phyloP scores from a whole-genome alignment of 345 rosid genomes.

The Pseudoturritis turrita region DNA sequence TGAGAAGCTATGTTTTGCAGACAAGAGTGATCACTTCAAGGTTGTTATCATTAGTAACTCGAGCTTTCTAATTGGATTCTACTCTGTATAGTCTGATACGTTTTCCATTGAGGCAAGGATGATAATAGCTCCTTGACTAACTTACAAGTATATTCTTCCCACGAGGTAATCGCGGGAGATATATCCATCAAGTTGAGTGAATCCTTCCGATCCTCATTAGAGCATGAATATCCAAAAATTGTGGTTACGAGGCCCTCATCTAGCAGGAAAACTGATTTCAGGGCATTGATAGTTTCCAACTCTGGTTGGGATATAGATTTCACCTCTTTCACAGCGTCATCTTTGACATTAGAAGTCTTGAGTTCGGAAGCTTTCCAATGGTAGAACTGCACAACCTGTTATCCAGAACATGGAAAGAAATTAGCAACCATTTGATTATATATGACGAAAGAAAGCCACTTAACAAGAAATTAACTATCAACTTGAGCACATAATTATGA shows the following conservation, averaged over 20 bases:
- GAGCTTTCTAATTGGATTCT: not conserved
- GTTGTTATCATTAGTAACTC: not conserved
- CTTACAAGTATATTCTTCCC: constrained; percentile 45
- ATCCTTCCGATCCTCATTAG: not conserved
- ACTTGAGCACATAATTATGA: not conserved
- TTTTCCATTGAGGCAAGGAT: constrained; percentile 65
- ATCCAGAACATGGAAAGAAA: not conserved
- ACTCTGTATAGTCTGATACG: constrained; percentile 40
- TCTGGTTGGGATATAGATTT: constrained; percentile 40
- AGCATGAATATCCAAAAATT: constrained; percentile 16
- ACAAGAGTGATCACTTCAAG: not conserved
- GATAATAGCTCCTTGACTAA: constrained; percentile 39
- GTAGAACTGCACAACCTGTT: constrained; percentile 64
- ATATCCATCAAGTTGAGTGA: constrained; percentile 39
- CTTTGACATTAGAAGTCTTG: not conserved
- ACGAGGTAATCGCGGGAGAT: constrained; percentile 38
- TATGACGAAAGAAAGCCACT: not conserved
- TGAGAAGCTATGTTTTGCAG: not conserved
- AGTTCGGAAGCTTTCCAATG: constrained; percentile 48
- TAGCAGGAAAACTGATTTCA: constrained; percentile 37
- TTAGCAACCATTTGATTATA: not conserved
- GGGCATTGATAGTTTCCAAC: constrained; percentile 28
- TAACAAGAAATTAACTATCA: not conserved
- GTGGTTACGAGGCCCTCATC: constrained; percentile 38
- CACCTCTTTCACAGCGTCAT: constrained; percentile 17